phyloP scores from a whole-genome alignment of 352 stramenopile genomes.

The Globisporangium alternatum region DNA sequence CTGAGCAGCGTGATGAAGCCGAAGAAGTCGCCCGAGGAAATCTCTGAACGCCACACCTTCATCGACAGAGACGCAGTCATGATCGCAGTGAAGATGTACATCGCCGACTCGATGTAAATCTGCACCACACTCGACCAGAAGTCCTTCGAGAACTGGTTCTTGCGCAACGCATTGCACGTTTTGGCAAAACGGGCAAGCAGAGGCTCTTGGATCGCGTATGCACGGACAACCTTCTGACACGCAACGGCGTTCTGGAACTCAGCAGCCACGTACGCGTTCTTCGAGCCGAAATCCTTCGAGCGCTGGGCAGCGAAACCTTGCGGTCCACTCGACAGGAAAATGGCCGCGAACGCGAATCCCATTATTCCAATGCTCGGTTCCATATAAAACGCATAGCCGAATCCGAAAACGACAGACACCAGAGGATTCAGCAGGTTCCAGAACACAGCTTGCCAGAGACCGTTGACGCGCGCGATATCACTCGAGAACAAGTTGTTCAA shows the following conservation, averaged over 20 bases:
- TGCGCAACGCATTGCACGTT: constrained; percentile 57
- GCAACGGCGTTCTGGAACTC: constrained; percentile 86
- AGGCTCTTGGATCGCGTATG: constrained; percentile 80
- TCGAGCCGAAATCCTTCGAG: constrained; percentile 84
- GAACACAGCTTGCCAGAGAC: constrained; percentile 85
- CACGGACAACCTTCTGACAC: constrained; percentile 86
- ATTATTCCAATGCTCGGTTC: constrained; percentile 81
- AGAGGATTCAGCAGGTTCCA: constrained; percentile 87
- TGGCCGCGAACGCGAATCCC: constrained; percentile 77
- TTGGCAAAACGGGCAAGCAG: constrained; percentile 72
- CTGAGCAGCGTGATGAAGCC: constrained; percentile 75
- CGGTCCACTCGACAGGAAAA: constrained; percentile 77
- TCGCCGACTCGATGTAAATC: constrained; percentile 89
- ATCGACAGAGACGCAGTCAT: constrained; percentile 83
- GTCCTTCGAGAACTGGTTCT: constrained; percentile 87
- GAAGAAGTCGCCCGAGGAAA: constrained; percentile 81
- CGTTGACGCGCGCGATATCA: constrained; percentile 82
- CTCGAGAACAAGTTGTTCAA: constrained; percentile 89
- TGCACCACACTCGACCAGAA: constrained; percentile 89
- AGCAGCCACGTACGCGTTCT: constrained; percentile 84
- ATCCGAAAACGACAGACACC: constrained; percentile 76
- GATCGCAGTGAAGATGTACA: constrained; percentile 89
- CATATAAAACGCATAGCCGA: constrained; percentile 83
- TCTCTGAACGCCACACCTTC: constrained; percentile 76
- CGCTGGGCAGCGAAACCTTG: constrained; percentile 80